phyloP scores from a whole-genome alignment of 257 asterid genomes.

The Thymus mandschuricus region DNA sequence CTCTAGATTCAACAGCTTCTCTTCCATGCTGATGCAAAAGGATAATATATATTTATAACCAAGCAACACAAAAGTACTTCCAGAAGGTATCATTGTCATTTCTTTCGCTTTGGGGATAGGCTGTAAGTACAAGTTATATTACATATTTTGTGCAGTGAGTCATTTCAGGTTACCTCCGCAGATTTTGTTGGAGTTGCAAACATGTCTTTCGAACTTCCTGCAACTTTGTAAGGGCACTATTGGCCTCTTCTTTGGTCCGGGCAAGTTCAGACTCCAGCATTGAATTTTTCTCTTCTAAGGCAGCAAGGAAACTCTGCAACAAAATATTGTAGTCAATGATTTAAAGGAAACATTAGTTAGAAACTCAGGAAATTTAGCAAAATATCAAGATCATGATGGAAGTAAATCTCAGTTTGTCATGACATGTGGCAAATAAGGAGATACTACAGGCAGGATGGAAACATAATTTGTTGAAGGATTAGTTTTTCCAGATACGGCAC shows the following conservation, averaged over 20 bases:
- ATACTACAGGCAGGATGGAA: background rate
- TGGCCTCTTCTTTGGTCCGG: conserved; percentile 70
- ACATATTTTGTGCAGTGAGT: background rate
- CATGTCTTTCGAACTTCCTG: conserved; percentile 73
- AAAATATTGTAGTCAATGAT: conserved; percentile 13
- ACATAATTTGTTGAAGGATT: background rate
- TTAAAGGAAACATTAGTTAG: too few relatives aligned
- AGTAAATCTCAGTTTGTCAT: conserved; percentile 7
- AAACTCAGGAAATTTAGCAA: background rate
- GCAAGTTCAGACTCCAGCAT: conserved; percentile 72
- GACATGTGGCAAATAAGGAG: conserved; percentile 10
- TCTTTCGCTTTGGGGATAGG: conserved; percentile 1
- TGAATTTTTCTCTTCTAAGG: conserved; percentile 66
- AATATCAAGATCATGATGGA: conserved; percentile 3
- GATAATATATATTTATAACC: conserved; percentile 24
- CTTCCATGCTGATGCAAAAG: conserved; percentile 73
- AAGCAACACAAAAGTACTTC: conserved; percentile 28
- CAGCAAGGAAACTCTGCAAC: conserved; percentile 63
- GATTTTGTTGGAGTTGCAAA: conserved; percentile 66
- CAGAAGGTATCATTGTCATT: conserved; percentile 1
- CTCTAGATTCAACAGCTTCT: conserved; percentile 70
- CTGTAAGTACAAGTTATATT: background rate
- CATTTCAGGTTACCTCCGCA: conserved; percentile 59
- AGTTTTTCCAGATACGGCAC: conserved; percentile 8
- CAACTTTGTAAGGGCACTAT: conserved; percentile 59